These are phyloP conservation scores for Epithele typhae DNA, from an alignment of 768 basidiomycete genomes.

Conservation along the genomic window DNA sequence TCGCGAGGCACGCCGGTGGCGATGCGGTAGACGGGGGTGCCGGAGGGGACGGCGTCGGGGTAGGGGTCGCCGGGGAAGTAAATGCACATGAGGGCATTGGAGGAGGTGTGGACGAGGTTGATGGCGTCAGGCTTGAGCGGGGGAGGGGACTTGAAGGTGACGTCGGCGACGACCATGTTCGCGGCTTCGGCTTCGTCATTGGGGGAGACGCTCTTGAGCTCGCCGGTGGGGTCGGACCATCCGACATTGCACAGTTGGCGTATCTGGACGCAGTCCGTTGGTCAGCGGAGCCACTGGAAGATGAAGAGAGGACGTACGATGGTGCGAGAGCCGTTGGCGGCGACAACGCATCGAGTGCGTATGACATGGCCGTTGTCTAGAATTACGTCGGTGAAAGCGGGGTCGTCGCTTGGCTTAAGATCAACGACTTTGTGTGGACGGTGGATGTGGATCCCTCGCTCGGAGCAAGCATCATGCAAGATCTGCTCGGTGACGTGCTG, in stretches of 20 bases:
- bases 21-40: conserved; percentile 34
- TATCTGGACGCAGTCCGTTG: conserved; percentile 29
- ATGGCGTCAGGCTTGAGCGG: conserved; percentile 21
- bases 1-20: conserved; percentile 33
- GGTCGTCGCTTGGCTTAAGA: conserved; percentile 27
- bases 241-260: conserved; percentile 37
- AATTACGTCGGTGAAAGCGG: conserved; percentile 32
- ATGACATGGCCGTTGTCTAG: conserved; percentile 45
- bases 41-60: conserved; percentile 14
- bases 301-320: conserved; percentile 26
- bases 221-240: conserved; percentile 40
- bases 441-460: conserved; percentile 29
- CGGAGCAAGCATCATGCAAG: conserved; percentile 31
- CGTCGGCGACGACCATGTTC: conserved; percentile 45
- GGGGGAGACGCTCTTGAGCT: too few species aligned
- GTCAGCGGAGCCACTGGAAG: too few species aligned
- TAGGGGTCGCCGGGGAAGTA: conserved; percentile 31
- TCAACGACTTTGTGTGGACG: conserved; percentile 38
- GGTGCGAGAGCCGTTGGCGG: conserved; percentile 48
- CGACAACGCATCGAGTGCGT: conserved; percentile 42
- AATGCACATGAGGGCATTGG: conserved; percentile 32
- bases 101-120: conserved; percentile 24
- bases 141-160: conserved; percentile 29
- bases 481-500: conserved; percentile 42
- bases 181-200: conserved; percentile 17